Conservation (phyloP, 768 basidiomycete genomes). For the Lactarius indigo region DNA sequence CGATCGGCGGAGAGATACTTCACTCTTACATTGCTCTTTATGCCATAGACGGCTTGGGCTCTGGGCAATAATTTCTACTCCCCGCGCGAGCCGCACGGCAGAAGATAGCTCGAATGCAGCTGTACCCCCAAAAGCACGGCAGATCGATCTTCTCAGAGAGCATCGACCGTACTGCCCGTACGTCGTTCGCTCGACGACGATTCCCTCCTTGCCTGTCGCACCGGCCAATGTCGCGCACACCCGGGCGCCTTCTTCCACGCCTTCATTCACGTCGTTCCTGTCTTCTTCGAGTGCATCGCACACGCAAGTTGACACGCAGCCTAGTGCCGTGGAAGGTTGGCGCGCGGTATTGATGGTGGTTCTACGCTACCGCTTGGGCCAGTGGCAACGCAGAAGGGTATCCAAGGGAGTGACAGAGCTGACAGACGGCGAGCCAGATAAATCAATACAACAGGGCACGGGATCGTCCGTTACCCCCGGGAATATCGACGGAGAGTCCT, state of each 20-base stretch:
- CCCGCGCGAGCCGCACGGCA: slow-evolving; percentile 16
- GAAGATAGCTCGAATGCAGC: slow-evolving; percentile 11
- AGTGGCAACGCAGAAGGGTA: slow-evolving; percentile 44
- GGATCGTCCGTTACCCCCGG: slow-evolving; percentile 29
- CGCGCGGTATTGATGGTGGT: slow-evolving; percentile 69
- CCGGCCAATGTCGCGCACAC: slow-evolving; percentile 7
- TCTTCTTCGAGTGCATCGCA: slow-evolving; percentile 31
- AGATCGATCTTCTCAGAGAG: slow-evolving; percentile 74
- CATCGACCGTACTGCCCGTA: slow-evolving; percentile 88
- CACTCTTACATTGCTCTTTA: slow-evolving; percentile 23
- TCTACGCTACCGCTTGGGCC: slow-evolving; percentile 60
- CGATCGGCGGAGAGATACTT: slow-evolving; percentile 29
- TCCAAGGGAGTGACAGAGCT: slow-evolving; percentile 21
- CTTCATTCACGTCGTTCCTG: slow-evolving; percentile 31
- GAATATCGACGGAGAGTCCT: slow-evolving; percentile 33
- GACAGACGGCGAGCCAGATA: not conserved
- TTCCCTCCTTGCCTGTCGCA: slow-evolving; percentile 50
- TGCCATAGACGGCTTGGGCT: slow-evolving; percentile 25
- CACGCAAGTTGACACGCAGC: slow-evolving; percentile 33
- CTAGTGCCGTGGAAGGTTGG: slow-evolving; percentile 67
- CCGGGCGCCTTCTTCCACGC: slow-evolving; percentile 18
- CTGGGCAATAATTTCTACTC: slow-evolving; percentile 22
- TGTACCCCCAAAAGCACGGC: slow-evolving; percentile 36
- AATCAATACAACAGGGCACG: not conserved
- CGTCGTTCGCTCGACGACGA: slow-evolving; percentile 61